These are phyloP conservation scores for Ophiognomonia clavigignenti-juglandacearum DNA, from an alignment of 2,329 filamentous ascomycete species.

Conservation along the genomic window DNA sequence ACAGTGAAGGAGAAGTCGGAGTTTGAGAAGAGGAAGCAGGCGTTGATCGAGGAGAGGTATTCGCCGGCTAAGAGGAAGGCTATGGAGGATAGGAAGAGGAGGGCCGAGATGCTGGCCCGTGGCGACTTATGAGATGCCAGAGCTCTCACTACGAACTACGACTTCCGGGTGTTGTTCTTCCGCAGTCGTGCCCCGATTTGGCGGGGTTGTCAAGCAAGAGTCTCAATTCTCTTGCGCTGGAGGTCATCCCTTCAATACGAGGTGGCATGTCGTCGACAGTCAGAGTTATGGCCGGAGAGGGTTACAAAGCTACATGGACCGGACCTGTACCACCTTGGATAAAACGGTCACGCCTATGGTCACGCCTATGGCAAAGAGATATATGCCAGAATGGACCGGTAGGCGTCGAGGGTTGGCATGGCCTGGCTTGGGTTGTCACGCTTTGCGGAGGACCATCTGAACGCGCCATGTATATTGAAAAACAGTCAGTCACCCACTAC, in stretches of 20 bases:
- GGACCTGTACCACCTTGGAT: neutral
- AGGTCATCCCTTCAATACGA: no score
- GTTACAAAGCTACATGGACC: neutral
- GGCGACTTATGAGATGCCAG: constrained; percentile 42
- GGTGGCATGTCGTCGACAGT: neutral
- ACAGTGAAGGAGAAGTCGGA: constrained; percentile 43
- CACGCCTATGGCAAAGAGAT: neutral
- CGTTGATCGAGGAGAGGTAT: constrained; percentile 50
- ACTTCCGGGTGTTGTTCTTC: neutral
- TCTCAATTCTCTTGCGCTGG: neutral
- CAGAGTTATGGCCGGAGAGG: neutral
- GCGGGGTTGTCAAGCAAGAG: neutral
- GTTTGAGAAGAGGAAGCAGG: constrained; percentile 38
- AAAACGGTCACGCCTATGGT: neutral
- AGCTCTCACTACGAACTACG: neutral
- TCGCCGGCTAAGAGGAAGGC: constrained; percentile 51
- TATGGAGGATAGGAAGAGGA: constrained; percentile 48
- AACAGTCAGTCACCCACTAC: no score
- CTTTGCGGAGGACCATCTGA: neutral
- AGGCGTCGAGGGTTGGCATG: neutral
- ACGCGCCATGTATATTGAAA: constrained; percentile 7
- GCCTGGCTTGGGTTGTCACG: neutral
- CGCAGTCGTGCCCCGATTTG: no score
- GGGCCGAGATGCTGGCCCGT: constrained; percentile 46
- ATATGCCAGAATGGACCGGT: constrained; percentile 1